Conservation (phyloP, 345 rosid genomes). For the Sonneratia alba region DNA sequence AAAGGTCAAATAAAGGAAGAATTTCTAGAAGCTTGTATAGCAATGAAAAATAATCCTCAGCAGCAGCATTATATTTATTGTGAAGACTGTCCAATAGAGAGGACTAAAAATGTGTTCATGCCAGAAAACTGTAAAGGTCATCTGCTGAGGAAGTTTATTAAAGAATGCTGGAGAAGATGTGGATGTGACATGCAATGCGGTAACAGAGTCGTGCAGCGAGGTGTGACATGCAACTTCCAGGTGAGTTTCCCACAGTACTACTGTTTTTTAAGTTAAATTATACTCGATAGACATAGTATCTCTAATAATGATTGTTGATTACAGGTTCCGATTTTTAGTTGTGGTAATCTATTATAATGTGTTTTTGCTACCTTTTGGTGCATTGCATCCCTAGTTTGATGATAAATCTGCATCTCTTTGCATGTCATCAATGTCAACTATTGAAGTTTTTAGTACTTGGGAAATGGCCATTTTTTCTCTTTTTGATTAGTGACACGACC, state of each 20-base stretch:
- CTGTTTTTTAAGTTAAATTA: background rate
- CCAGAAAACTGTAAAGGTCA: constrained; percentile 77
- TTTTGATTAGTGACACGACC: too few species aligned
- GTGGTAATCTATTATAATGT: background rate
- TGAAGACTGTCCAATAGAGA: constrained; percentile 66
- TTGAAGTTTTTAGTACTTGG: background rate
- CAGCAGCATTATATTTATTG: constrained; percentile 37
- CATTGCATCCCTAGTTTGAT: background rate
- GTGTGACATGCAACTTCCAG: constrained; percentile 59
- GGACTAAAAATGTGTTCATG: constrained; percentile 27
- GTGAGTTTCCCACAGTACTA: constrained; percentile 22
- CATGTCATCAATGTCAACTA: background rate
- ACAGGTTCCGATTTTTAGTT: background rate
- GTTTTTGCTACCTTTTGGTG: background rate
- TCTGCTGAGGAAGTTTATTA: constrained; percentile 64
- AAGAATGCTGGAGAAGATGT: constrained; percentile 92
- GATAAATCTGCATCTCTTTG: background rate
- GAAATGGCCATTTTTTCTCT: too few species aligned
- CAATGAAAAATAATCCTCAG: constrained; percentile 30
- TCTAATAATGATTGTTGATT: background rate
- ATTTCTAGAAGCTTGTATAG: constrained; percentile 42
- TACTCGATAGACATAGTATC: background rate
- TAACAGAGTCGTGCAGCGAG: constrained; percentile 75
- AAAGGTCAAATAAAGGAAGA: constrained; percentile 46
- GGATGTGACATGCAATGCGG: constrained; percentile 73